Evolutionary conservation across 345 rosid species (phyloP).

Genomic region (Camelina sativa): DNA sequence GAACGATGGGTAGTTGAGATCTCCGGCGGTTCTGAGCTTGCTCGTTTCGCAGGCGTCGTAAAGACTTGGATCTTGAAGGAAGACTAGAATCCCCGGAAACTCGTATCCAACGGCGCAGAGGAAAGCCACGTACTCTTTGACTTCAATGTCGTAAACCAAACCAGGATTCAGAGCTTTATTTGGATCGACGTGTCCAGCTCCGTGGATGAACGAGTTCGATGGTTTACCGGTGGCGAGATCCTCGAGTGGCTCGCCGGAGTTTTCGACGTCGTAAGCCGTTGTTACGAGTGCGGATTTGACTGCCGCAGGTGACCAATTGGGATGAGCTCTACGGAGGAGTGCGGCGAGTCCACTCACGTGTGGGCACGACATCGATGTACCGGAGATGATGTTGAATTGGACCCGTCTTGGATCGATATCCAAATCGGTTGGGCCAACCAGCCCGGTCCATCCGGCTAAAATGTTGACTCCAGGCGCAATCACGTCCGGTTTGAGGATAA

Average conservation of each 20-base stretch:
- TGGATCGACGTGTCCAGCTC: conserved; percentile 92
- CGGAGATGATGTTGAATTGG: conserved; percentile 73
- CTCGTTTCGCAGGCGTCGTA: conserved; percentile 46
- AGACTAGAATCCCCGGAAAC: conserved; percentile 56
- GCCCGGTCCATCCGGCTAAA: conserved; percentile 84
- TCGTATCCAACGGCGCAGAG: conserved; percentile 86
- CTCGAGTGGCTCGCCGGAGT: conserved; percentile 60
- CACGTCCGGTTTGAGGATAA: conserved; percentile 79
- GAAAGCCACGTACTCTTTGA: conserved; percentile 57
- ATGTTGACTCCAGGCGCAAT: conserved; percentile 90
- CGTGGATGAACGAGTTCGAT: conserved; percentile 69
- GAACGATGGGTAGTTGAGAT: conserved; percentile 80
- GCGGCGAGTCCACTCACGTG: conserved; percentile 88
- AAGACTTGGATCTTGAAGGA: conserved; percentile 54
- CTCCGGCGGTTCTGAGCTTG: conserved; percentile 53
- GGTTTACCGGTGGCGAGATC: conserved; percentile 77
- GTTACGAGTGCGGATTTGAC: conserved; percentile 79
- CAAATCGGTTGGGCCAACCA: conserved; percentile 59
- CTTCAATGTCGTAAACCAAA: conserved; percentile 72
- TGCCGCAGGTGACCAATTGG: conserved; percentile 74
- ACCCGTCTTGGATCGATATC: conserved; percentile 71
- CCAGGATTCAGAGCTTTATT: conserved; percentile 80
- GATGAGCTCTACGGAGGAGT: conserved; percentile 64
- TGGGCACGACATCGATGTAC: conserved; percentile 93
- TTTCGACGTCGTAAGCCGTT: conserved; percentile 71